phyloP scores from a whole-genome alignment of 2,329 filamentous ascomycete genomes.

The Hypoxylon sp. region DNA sequence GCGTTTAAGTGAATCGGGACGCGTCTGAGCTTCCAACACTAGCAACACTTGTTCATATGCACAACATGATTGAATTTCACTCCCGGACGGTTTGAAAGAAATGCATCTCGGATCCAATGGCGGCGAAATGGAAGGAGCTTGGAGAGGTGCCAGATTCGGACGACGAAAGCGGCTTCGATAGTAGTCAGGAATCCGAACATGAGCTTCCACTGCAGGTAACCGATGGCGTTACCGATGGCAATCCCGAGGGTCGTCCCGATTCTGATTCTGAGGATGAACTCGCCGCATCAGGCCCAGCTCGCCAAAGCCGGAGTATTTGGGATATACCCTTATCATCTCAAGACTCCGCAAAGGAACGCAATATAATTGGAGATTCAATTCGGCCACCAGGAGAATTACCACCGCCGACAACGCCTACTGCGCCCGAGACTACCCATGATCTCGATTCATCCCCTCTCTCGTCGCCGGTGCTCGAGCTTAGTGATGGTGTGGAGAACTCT shows the following conservation, averaged over 20 bases:
- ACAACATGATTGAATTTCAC: conserved; percentile 24
- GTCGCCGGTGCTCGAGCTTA: conserved; percentile 35
- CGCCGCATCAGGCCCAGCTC: conserved; percentile 6
- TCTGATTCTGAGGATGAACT: conserved; percentile 16
- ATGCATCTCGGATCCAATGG: conserved; percentile 57
- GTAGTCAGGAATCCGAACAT: conserved; percentile 53
- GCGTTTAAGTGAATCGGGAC: conserved; percentile 40
- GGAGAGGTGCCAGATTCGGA: conserved; percentile 63
- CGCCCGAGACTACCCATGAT: conserved; percentile 3
- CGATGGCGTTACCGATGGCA: neutral
- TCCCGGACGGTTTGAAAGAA: conserved; percentile 33
- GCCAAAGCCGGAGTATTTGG: conserved; percentile 48
- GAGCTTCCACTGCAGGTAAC: conserved; percentile 34
- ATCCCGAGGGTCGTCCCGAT: neutral
- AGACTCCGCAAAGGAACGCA: conserved; percentile 39
- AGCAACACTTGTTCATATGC: conserved; percentile 10
- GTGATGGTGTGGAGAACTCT: conserved; percentile 9
- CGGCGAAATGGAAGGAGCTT: conserved; percentile 61
- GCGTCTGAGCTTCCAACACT: conserved; percentile 36
- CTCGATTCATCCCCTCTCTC: conserved; percentile 38
- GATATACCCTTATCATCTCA: conserved; percentile 53
- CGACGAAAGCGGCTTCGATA: conserved; percentile 59
- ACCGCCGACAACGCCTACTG: neutral
- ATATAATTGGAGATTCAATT: conserved; percentile 50
- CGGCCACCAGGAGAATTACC: conserved; percentile 42